Percentiles rank a stretch among this genome's conserved stretches.
Conservation (phyloP, 805 yeast genomes). For the Barnettozyma sp. region DNA sequence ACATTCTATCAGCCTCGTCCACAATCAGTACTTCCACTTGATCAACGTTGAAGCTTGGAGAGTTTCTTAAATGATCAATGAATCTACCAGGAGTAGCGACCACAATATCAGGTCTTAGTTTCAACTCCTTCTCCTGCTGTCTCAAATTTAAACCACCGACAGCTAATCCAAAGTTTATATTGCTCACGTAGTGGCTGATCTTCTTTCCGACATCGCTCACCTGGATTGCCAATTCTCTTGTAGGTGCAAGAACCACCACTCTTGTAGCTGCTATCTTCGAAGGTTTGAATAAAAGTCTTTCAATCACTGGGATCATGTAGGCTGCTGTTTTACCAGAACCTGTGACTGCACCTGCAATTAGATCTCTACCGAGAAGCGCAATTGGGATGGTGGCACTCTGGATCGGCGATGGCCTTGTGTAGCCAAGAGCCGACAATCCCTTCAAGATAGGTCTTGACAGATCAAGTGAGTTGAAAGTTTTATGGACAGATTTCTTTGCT, state of each 20-base stretch:
- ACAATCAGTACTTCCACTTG: constrained; percentile 85
- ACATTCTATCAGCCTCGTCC: constrained; percentile 99
- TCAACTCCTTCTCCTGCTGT: constrained; percentile 92
- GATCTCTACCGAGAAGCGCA: constrained; percentile 88
- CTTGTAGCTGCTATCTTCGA: constrained; percentile 80
- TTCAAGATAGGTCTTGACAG: constrained; percentile 87
- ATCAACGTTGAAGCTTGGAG: constrained; percentile 87
- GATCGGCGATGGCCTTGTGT: constrained; percentile 86
- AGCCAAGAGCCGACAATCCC: constrained; percentile 76
- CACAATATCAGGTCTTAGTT: constrained; percentile 89
- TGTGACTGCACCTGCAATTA: constrained; percentile 98
- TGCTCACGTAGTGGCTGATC: constrained; percentile 67
- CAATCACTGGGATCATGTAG: constrained; percentile 91
- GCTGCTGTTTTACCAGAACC: constrained; percentile 99
- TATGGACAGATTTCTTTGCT: constrained; percentile 46
- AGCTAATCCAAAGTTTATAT: constrained; percentile 84
- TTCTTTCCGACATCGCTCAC: constrained; percentile 90
- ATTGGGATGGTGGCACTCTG: constrained; percentile 92
- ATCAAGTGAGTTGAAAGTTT: constrained; percentile 67
- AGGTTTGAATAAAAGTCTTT: constrained; percentile 85
- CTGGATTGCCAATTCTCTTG: constrained; percentile 97
- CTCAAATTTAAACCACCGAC: constrained; percentile 96
- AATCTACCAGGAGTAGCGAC: constrained; percentile 99
- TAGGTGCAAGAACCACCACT: constrained; percentile 87
- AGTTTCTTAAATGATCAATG: constrained; percentile 93